A percentile compares a stretch with the other conserved stretches of the same genome.
Evolutionary conservation across 2,329 filamentous ascomycete species (phyloP).

Genomic region (Dryadomyces quercus-mongolicae): DNA sequence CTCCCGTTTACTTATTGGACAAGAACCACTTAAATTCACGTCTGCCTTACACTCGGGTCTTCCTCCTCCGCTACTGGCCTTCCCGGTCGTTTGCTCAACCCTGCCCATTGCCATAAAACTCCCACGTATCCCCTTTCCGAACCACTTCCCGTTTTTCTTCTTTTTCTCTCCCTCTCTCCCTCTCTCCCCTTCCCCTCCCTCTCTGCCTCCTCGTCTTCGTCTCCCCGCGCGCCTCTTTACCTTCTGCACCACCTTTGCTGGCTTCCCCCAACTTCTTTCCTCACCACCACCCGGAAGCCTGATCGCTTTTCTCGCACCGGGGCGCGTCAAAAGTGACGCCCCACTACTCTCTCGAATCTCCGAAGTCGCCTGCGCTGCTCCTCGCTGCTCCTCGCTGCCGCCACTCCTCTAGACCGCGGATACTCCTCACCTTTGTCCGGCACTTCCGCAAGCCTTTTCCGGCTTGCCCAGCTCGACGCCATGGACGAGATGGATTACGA

Average conservation of each 20-base stretch:
- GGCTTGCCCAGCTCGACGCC: not conserved
- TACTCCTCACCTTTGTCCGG: not conserved
- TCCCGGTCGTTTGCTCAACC: slow-evolving; percentile 2
- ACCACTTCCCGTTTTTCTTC: not conserved
- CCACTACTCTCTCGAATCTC: not conserved
- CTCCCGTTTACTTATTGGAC: not conserved
- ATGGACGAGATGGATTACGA: slow-evolving; percentile 23
- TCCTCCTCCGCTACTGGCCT: not conserved
- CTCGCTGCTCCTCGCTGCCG: not conserved
- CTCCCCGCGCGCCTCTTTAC: not conserved
- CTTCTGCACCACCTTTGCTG: not conserved
- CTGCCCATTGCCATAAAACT: not conserved
- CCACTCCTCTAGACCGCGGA: not conserved
- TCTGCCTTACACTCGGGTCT: not conserved
- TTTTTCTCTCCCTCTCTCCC: not conserved
- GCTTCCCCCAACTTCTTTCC: not conserved
- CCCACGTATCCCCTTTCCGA: not conserved
- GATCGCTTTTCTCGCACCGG: not conserved
- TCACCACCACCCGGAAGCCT: not conserved
- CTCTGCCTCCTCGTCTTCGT: not conserved
- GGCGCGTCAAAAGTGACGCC: not conserved
- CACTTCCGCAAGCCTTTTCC: not conserved
- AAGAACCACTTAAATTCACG: slow-evolving; percentile 1
- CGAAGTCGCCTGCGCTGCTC: not conserved
- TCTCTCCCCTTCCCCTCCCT: not conserved